Evolutionary conservation across 805 yeast genomes (phyloP), one percentile per base, ranked within the genome.

Genomic region (Saccharomyces kudriavzevii): DNA sequence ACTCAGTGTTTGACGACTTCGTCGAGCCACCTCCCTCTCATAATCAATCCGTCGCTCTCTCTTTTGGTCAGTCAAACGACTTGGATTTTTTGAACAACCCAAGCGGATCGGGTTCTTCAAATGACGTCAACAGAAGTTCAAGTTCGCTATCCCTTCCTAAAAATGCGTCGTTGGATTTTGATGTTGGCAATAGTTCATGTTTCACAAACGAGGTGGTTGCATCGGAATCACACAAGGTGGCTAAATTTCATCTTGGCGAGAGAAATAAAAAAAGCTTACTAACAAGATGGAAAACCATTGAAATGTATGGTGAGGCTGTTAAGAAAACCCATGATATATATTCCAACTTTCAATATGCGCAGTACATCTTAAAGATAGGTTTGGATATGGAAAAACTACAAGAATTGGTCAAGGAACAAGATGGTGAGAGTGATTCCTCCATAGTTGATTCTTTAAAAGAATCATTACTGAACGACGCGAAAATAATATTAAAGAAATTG

Each of bases 321-420:
- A 85, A 85, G 61, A 87, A 84, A 62, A 81, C 89, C 24, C 84
- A 84, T 63, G 96, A 92, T 64, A 95, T 96, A 0, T 82, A 80
- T 22, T 84, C 88, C 17, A 78, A 89, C 60, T 89, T 89, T 69
- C 89, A 89, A 63, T 90, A 87, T 66, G 97, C 97, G 1, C 94
- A 89, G 70, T 89, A 87, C 67, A 84, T 88, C 83, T 73, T 89
- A 49, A 92, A 88, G 67, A 86, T 95, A 0, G 96, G 95, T 1
- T 75, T 91, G 51, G 71, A 85, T 22, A 76, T 85, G 55, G 82
- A 73, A 11, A 35, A 35, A 17, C 22, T 35, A 17, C 24, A 17
- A 1, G 43, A 35, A 35, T 13, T 35, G 11, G 43, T 35, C 13
- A 20, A 35, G 13, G 43, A 35, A 17, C 43, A 8, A 17, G 43